Evolutionary conservation across 2,329 filamentous ascomycete species (phyloP).

Genomic region (Aureobasidium sp.): DNA sequence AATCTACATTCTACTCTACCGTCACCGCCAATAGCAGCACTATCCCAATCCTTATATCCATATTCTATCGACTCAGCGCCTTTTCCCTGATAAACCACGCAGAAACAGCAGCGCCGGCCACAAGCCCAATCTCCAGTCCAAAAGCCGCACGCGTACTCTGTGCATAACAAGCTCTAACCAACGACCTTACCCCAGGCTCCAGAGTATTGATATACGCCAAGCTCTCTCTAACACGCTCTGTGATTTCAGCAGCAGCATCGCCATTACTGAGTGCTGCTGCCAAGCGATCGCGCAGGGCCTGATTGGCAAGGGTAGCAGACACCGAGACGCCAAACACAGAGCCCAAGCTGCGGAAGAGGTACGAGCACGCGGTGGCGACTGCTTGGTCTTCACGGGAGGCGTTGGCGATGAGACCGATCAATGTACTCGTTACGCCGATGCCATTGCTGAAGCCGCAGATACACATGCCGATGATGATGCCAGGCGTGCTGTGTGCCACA

Average conservation of each 20-base stretch:
- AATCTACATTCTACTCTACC: too few species aligned
- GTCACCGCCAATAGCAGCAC: too few species aligned
- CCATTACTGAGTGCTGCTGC: slow-evolving; percentile 47
- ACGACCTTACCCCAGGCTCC: slow-evolving; percentile 49
- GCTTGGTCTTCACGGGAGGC: slow-evolving; percentile 61
- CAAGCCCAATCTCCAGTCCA: slow-evolving; percentile 43
- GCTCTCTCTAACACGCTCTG: slow-evolving; percentile 61
- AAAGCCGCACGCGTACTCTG: slow-evolving; percentile 48
- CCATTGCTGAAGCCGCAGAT: slow-evolving; percentile 49
- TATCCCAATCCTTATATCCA: not conserved
- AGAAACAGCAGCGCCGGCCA: slow-evolving; percentile 41
- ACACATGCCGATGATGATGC: slow-evolving; percentile 52
- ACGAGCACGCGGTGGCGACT: slow-evolving; percentile 64
- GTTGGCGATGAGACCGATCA: slow-evolving; percentile 49
- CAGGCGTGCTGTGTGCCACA: slow-evolving; percentile 41
- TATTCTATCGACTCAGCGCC: slow-evolving; percentile 17
- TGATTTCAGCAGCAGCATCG: slow-evolving; percentile 57
- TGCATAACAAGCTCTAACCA: slow-evolving; percentile 63
- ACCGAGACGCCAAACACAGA: slow-evolving; percentile 61
- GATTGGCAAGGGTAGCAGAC: slow-evolving; percentile 64
- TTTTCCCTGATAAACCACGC: slow-evolving; percentile 43
- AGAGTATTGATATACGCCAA: slow-evolving; percentile 62
- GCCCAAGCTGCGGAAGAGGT: slow-evolving; percentile 70
- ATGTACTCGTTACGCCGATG: slow-evolving; percentile 24
- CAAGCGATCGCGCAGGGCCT: slow-evolving; percentile 55